Percentiles rank a stretch among this genome's conserved stretches.
phyloP scores from a whole-genome alignment of 306 rosid genomes.

The Casuarina cunninghamiana region DNA sequence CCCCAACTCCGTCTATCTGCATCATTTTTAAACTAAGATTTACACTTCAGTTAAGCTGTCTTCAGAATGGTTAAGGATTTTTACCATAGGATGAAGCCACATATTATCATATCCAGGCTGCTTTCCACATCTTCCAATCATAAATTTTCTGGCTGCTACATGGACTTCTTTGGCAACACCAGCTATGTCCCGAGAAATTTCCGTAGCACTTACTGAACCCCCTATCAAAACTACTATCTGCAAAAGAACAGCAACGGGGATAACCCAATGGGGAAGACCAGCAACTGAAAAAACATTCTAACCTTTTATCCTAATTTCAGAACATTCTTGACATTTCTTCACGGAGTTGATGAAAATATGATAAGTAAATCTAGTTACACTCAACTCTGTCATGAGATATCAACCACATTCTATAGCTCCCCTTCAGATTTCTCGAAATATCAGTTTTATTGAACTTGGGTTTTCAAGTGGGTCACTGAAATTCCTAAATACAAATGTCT shows the following conservation, averaged over 20 bases:
- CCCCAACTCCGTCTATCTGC: too few relatives aligned
- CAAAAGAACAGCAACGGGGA: background rate
- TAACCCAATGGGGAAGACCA: background rate
- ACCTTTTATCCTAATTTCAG: too few relatives aligned
- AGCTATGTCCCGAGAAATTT: constrained; percentile 67
- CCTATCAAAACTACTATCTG: constrained; percentile 81
- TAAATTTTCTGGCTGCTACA: constrained; percentile 53
- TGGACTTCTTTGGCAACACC: constrained; percentile 83
- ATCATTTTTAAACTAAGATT: too few relatives aligned
- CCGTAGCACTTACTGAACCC: constrained; percentile 61
- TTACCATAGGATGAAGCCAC: constrained; percentile 91
- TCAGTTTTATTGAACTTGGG: too few relatives aligned
- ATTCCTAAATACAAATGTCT: too few relatives aligned
- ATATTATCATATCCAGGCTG: constrained; percentile 49
- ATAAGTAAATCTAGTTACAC: too few relatives aligned
- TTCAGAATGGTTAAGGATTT: background rate
- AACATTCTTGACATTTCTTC: too few relatives aligned
- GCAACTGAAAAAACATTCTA: background rate
- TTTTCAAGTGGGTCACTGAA: too few relatives aligned
- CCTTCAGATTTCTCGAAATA: too few relatives aligned
- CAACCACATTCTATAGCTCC: constrained; percentile 32
- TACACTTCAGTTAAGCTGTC: too few relatives aligned
- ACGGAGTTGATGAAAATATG: too few relatives aligned
- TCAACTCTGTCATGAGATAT: background rate
- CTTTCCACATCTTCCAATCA: constrained; percentile 35